Percentiles rank a stretch among this genome's conserved stretches.
Evolutionary conservation across 2,329 filamentous ascomycete genomes (phyloP).

Genomic region (Neonectria hederae): DNA sequence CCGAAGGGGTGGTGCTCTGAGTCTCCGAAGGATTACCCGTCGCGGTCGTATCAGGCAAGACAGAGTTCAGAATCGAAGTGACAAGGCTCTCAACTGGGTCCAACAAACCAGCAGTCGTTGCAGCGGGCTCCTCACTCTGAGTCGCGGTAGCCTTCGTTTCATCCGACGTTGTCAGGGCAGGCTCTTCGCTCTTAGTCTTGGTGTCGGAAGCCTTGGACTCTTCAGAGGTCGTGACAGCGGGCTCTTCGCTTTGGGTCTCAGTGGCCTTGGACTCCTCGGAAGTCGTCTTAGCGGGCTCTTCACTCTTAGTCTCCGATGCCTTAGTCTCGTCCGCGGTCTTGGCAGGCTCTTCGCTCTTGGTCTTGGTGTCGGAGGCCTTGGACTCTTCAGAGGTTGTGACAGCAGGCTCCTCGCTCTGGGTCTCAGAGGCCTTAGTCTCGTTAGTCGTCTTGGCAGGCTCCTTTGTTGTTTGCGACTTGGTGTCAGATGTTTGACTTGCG

Average conservation of each 20-base stretch:
- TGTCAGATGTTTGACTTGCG: not conserved
- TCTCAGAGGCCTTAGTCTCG: not conserved
- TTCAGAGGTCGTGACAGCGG: not conserved
- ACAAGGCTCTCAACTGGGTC: slow-evolving; percentile 36
- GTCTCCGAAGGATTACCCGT: not conserved
- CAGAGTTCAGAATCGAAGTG: slow-evolving; percentile 30
- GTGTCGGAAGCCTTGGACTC: not conserved
- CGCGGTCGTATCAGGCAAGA: slow-evolving; percentile 25
- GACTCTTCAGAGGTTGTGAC: too few relatives aligned
- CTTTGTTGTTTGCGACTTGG: not conserved
- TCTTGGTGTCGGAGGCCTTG: not conserved
- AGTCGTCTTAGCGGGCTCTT: not conserved
- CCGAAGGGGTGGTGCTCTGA: too few relatives aligned
- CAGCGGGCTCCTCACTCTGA: slow-evolving; percentile 14
- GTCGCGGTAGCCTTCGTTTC: slow-evolving; percentile 2
- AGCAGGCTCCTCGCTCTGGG: not conserved
- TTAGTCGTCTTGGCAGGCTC: not conserved
- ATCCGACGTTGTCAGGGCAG: not conserved
- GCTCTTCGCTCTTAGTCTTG: slow-evolving; percentile 8
- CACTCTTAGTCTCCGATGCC: not conserved
- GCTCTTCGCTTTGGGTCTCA: slow-evolving; percentile 16
- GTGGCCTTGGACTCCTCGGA: not conserved
- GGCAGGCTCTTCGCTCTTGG: not conserved
- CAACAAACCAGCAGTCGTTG: slow-evolving; percentile 18
- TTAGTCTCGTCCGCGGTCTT: not conserved